Base-by-base conservation (phyloP, 1,284 basidiomycete species). In the Puccinia polysora region DNA sequence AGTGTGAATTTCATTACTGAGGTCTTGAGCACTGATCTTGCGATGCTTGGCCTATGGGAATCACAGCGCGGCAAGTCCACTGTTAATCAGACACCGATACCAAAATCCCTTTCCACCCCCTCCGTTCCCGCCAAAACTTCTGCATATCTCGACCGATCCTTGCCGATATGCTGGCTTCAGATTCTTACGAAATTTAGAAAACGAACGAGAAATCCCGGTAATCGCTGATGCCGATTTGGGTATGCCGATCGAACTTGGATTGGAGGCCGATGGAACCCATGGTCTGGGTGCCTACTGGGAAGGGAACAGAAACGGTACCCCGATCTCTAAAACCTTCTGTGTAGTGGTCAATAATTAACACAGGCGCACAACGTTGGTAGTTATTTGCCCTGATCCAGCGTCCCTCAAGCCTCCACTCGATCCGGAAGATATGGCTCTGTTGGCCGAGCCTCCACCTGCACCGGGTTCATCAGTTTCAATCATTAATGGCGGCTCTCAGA, bases 191-290 rank as follows among this genome's bases (percentile, higher is more conserved):
- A 84, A 87, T 20, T 82, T 96, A 50, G 88, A 89, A 0, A 86
- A 87, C 60, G 89, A 89, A 56, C 86, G 87, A 5, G 88, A 88
- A 0, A 80, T 95, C 10, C 91, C 93, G 0, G 91, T 97, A 89
- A 88, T 96, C 73, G 88, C 95, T 0, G 93, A 97, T 77, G 89
- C 89, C 0, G 93, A 97, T 79, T 88, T 88, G 77, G 93, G 93
- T 0, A 94, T 97, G 91, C 91, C 92, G 0, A 81, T 97, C 25
- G 90, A 96, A 78, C 81, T 95, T 59, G 88, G 89, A 25, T 84
- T 84, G 73, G 93, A 87, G 84, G 87, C 89, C 59, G 88, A 69
- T 69, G 65, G 65, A 15, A 59, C 65, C 8, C 59, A 59, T 25
- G 65, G 65, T 28, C 55, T 69, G 12, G 65, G 86, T 40, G 81